Percentiles rank a stretch among this genome's conserved stretches.
Conservation (phyloP, 352 stramenopile species). For the Aphanomyces euteiches region DNA sequence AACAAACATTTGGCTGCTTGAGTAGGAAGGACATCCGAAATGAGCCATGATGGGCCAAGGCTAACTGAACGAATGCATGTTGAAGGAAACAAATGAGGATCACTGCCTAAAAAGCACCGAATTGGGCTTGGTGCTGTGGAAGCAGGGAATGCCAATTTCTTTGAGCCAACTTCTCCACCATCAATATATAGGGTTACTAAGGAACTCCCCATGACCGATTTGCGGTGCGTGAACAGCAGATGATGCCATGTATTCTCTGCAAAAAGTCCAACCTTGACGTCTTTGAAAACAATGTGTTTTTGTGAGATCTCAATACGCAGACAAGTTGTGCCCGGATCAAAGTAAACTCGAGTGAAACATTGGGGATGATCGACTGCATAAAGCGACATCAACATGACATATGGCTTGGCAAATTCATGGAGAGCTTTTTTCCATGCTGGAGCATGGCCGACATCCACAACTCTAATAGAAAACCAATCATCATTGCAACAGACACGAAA, state of each 20-base stretch:
- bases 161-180: conserved; percentile 61
- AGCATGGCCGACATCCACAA: neutral
- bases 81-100: conserved; percentile 62
- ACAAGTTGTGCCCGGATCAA: conserved; percentile 58
- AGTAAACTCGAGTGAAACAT: conserved; percentile 69
- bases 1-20: conserved; percentile 59
- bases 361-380: conserved; percentile 62
- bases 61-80: conserved; percentile 65
- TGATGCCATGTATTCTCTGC: conserved; percentile 57
- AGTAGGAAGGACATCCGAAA: conserved; percentile 49
- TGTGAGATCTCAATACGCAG: conserved; percentile 64
- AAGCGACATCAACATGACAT: conserved; percentile 49
- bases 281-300: conserved; percentile 57
- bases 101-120: conserved; percentile 68
- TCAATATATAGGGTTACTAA: conserved; percentile 72
- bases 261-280: conserved; percentile 51
- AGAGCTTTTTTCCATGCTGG: conserved; percentile 31
- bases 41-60: conserved; percentile 60
- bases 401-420: neutral
- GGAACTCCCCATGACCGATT: conserved; percentile 65
- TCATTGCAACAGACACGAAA: conserved; percentile 55
- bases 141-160: conserved; percentile 69
- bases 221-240: conserved; percentile 64
- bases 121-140: conserved; percentile 42
- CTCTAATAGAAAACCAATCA: conserved; percentile 35